phyloP scores from a whole-genome alignment of 768 basidiomycete genomes.

The Neoboletus brunneissimus region DNA sequence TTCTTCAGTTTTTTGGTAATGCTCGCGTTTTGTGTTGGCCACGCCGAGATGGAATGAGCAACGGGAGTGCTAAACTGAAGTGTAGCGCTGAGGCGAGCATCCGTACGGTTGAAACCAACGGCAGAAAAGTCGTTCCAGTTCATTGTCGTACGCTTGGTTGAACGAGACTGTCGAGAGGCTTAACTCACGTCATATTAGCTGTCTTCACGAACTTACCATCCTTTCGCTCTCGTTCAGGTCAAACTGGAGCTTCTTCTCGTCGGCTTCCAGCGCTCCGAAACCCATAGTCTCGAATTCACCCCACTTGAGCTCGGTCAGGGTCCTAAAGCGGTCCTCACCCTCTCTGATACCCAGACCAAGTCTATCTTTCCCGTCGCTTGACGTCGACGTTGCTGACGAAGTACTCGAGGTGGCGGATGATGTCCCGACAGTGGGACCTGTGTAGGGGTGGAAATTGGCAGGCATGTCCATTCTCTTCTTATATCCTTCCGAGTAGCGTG shows the following conservation, averaged over 20 bases:
- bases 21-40: constrained; percentile 74
- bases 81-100: constrained; percentile 73
- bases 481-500: constrained; percentile 71
- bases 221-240: constrained; percentile 89
- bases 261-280: constrained; percentile 53
- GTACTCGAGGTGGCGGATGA: constrained; percentile 46
- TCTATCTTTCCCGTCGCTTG: constrained; percentile 33
- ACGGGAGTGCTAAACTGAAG: constrained; percentile 72
- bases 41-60: constrained; percentile 57
- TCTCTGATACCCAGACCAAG: constrained; percentile 36
- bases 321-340: constrained; percentile 72
- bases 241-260: constrained; percentile 80
- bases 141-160: constrained; percentile 77
- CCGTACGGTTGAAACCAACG: constrained; percentile 77
- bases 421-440: constrained; percentile 24
- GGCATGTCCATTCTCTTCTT: constrained; percentile 76
- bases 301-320: constrained; percentile 85
- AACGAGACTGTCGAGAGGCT: constrained; percentile 45
- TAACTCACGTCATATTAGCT: constrained; percentile 7
- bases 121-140: constrained; percentile 89
- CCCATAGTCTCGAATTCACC: constrained; percentile 87
- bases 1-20: constrained; percentile 81
- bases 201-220: constrained; percentile 37
- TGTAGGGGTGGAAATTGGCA: constrained; percentile 53
- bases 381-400: constrained; percentile 33